Conservation (phyloP, 768 basidiomycete genomes). For the Kwoniella pini region DNA sequence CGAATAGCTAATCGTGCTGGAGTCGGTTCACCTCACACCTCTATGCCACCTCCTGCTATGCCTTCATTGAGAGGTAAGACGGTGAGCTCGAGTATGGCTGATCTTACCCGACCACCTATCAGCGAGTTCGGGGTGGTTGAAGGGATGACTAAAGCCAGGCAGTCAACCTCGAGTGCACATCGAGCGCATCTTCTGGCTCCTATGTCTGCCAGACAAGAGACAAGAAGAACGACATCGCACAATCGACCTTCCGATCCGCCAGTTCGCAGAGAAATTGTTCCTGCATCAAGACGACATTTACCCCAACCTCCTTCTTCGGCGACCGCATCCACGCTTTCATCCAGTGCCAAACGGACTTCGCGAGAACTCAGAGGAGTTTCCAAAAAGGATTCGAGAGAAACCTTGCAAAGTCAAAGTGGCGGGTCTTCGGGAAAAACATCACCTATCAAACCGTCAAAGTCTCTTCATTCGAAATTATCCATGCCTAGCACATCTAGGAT, state of each 20-base stretch:
- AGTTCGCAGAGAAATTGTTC: constrained; percentile 22
- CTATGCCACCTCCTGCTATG: constrained; percentile 41
- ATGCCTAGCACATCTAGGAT: constrained; percentile 31
- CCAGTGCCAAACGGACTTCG: constrained; percentile 39
- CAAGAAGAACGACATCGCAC: constrained; percentile 16
- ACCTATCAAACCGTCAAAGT: constrained; percentile 42
- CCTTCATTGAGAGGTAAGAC: constrained; percentile 60
- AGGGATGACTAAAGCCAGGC: constrained; percentile 13
- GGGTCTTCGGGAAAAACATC: constrained; percentile 22
- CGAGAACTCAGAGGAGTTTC: constrained; percentile 26
- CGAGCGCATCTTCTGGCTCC: constrained; percentile 43
- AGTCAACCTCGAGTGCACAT: constrained; percentile 33
- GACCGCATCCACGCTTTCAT: constrained; percentile 38
- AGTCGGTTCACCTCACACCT: constrained; percentile 20
- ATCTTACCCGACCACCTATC: constrained; percentile 27
- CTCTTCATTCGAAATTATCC: constrained; percentile 45
- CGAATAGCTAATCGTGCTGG: constrained; percentile 46
- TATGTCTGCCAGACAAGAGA: constrained; percentile 40
- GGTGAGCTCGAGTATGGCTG: constrained; percentile 30
- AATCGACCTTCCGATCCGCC: constrained; percentile 22
- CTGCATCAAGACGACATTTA: constrained; percentile 37
- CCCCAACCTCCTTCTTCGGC: constrained; percentile 39
- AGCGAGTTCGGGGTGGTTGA: constrained; percentile 41
- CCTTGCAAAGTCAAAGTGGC: constrained; percentile 15
- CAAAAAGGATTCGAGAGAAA: constrained; percentile 27